Percentiles rank a stretch among this genome's conserved stretches.
These are phyloP conservation scores for Backusella parvicylindrica DNA, from an alignment of 192 early-diverging fungal genomes.

Conservation along the genomic window DNA sequence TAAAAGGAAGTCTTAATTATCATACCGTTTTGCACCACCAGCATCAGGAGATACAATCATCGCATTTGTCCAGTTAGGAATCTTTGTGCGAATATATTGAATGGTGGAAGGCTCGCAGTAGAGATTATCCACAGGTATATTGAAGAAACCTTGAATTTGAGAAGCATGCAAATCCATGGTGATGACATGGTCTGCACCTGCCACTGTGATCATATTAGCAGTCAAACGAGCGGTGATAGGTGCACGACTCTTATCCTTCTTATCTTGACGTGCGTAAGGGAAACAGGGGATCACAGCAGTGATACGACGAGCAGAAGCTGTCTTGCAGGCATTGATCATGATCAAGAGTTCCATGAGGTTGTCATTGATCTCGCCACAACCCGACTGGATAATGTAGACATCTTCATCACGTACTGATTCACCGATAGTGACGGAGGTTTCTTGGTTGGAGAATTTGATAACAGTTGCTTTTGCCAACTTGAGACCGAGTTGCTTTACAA, in stretches of 20 bases:
- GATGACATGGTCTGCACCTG: slow-evolving; percentile 38
- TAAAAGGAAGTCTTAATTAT: background rate
- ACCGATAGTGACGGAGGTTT: slow-evolving; percentile 66
- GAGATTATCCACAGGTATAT: slow-evolving; percentile 90
- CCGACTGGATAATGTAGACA: slow-evolving; percentile 95
- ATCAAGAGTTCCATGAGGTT: slow-evolving; percentile 97
- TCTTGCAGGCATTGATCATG: slow-evolving; percentile 94
- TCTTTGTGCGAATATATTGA: slow-evolving; percentile 78
- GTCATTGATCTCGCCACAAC: slow-evolving; percentile 79
- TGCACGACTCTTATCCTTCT: slow-evolving; percentile 96
- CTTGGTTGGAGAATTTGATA: slow-evolving; percentile 96
- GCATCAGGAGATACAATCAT: slow-evolving; percentile 94
- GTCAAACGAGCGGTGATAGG: slow-evolving; percentile 94
- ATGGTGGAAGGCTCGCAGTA: slow-evolving; percentile 85
- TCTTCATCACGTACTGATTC: slow-evolving; percentile 94
- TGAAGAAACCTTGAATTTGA: slow-evolving; percentile 97
- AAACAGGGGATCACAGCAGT: slow-evolving; percentile 96
- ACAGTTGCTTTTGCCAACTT: slow-evolving; percentile 89
- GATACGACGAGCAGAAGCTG: slow-evolving; percentile 86
- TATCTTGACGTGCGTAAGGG: slow-evolving; percentile 95
- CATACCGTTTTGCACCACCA: slow-evolving; percentile 86
- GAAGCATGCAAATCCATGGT: slow-evolving; percentile 72
- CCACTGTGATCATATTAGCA: slow-evolving; percentile 89
- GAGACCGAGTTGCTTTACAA: slow-evolving; percentile 89
- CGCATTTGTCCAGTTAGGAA: slow-evolving; percentile 63